Evolutionary conservation across 2,329 filamentous ascomycete species (phyloP).

Genomic region (Pseudopithomyces chartarum): DNA sequence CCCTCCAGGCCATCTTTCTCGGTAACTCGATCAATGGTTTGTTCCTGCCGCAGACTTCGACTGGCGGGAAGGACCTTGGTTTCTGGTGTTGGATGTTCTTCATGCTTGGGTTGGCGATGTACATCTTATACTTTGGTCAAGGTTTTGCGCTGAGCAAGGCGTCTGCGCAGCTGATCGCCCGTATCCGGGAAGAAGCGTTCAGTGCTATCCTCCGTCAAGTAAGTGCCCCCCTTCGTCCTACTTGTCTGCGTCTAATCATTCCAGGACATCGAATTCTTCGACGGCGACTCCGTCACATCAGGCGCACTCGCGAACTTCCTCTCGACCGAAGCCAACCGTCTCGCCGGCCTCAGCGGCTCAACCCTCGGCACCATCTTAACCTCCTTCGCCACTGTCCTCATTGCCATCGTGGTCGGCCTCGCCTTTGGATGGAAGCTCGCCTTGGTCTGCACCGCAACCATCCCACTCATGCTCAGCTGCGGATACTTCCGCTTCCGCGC

Average conservation of each 20-base stretch:
- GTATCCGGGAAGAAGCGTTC: slow-evolving; percentile 83
- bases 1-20: slow-evolving; percentile 71
- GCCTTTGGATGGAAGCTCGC: slow-evolving; percentile 87
- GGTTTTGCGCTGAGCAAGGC: slow-evolving; percentile 62
- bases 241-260: too few relatives aligned
- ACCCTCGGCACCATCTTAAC: slow-evolving; percentile 87
- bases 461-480: slow-evolving; percentile 77
- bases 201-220: slow-evolving; percentile 78
- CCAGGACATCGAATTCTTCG: slow-evolving; percentile 94
- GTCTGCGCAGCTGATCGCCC: slow-evolving; percentile 69
- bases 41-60: slow-evolving; percentile 62
- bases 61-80: slow-evolving; percentile 70
- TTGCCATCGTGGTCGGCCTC: slow-evolving; percentile 70
- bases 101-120: slow-evolving; percentile 36
- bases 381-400: slow-evolving; percentile 76
- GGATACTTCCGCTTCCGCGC: slow-evolving; percentile 89
- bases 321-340: slow-evolving; percentile 79
- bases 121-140: slow-evolving; percentile 33
- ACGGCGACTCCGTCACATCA: slow-evolving; percentile 85
- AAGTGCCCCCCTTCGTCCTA: too few relatives aligned
- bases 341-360: slow-evolving; percentile 85
- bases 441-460: slow-evolving; percentile 78
- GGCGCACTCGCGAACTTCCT: slow-evolving; percentile 77
- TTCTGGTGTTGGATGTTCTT: slow-evolving; percentile 46
- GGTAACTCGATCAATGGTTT: slow-evolving; percentile 82